Conservation (phyloP, 805 yeast genomes). For the Candida corydali region DNA sequence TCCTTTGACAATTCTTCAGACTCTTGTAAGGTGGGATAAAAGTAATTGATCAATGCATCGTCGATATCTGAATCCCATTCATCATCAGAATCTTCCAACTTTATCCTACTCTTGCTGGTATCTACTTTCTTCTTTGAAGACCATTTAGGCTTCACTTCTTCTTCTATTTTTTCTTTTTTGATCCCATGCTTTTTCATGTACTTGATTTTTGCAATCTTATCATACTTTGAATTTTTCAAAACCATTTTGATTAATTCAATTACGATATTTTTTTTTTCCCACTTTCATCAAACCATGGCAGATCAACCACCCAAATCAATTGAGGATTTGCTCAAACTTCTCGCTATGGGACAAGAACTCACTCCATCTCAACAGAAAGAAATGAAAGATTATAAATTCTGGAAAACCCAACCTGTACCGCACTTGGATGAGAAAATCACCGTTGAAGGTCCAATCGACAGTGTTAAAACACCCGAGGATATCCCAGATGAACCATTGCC, state of each 20-base stretch:
- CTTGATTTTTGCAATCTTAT: conserved; percentile 28
- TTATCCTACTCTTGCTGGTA: conserved; percentile 8
- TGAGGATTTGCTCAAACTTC: conserved; percentile 55
- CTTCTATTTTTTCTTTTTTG: conserved; percentile 11
- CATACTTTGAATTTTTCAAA: conserved; percentile 29
- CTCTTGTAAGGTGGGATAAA: conserved; percentile 37
- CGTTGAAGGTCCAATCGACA: conserved; percentile 80
- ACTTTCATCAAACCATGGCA: conserved; percentile 5
- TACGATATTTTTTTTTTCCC: neutral
- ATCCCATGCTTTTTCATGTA: conserved; percentile 41
- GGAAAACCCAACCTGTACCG: conserved; percentile 97
- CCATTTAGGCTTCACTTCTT: conserved; percentile 26
- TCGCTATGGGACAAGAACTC: conserved; percentile 51
- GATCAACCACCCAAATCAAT: conserved; percentile 30
- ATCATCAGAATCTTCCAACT: conserved; percentile 27
- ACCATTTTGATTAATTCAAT: conserved; percentile 26
- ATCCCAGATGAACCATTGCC: conserved; percentile 69
- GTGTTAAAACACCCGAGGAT: conserved; percentile 61
- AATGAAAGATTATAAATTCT: conserved; percentile 89
- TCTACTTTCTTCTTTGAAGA: conserved; percentile 21
- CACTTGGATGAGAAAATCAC: conserved; percentile 62
- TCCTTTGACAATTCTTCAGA: conserved; percentile 24
- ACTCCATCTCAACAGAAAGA: conserved; percentile 59
- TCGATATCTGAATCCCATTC: conserved; percentile 41
- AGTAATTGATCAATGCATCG: conserved; percentile 35